Percentiles rank a stretch among this genome's conserved stretches.
Conservation (phyloP, 2,329 filamentous ascomycete genomes). For the Exophiala xenobiotica region DNA sequence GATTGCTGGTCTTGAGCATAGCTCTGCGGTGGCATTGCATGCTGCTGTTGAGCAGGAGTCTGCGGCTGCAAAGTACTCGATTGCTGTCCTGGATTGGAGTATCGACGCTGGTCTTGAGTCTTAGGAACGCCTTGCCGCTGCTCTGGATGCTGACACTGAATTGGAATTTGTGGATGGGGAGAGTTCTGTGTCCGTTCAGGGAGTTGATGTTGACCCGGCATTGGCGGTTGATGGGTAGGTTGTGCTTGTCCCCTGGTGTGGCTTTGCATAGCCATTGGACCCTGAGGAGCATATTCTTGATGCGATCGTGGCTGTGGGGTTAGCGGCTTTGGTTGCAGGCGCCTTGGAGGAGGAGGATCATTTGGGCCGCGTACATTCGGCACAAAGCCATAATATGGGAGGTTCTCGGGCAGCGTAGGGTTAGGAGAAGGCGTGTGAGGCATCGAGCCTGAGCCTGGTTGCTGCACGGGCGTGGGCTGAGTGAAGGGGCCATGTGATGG, state of each 20-base stretch:
- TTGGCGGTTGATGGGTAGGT: conserved; percentile 2
- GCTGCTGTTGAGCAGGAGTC: not conserved
- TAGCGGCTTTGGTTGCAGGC: not conserved
- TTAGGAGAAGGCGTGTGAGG: not conserved
- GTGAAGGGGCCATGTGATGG: not conserved
- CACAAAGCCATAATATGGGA: not conserved
- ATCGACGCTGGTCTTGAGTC: too few relatives aligned
- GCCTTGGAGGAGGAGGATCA: not conserved
- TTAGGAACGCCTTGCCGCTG: too few relatives aligned
- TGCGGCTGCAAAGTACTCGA: too few relatives aligned
- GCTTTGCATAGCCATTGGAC: not conserved
- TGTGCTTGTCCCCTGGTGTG: too few relatives aligned
- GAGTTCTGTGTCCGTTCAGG: conserved; percentile 1
- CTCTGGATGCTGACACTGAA: too few relatives aligned
- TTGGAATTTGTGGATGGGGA: conserved; percentile 2
- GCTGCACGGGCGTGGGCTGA: not conserved
- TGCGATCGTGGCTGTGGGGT: not conserved
- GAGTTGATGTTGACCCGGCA: too few relatives aligned
- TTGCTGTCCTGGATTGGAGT: too few relatives aligned
- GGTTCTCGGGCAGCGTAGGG: not conserved
- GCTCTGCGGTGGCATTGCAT: not conserved
- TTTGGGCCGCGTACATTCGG: not conserved
- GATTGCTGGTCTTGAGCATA: not conserved
- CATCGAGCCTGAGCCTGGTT: not conserved
- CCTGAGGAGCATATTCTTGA: not conserved